A percentile compares a stretch with the other conserved stretches of the same genome.
Conservation (phyloP, 768 basidiomycete genomes). For the Candolleomyces aberdarensis region DNA sequence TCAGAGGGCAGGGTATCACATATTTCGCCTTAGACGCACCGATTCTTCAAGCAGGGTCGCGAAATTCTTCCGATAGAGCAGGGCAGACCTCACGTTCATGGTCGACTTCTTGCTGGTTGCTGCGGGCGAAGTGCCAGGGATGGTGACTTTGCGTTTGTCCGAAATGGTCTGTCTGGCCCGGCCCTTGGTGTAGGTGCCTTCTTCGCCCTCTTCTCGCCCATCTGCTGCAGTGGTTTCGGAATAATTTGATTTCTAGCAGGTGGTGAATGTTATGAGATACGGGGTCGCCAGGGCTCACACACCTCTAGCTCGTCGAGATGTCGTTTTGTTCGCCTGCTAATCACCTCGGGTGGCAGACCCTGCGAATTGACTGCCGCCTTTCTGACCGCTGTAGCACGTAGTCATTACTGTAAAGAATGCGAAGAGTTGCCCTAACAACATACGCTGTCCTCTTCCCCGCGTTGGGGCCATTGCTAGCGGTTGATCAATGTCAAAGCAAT, state of each 20-base stretch:
- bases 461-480: conserved; percentile 41
- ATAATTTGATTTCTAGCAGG: conserved; percentile 70
- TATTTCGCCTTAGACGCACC: conserved; percentile 40
- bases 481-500: conserved; percentile 9
- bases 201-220: conserved; percentile 46
- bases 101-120: conserved; percentile 74
- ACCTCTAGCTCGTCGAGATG: conserved; percentile 89
- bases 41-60: conserved; percentile 74
- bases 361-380: conserved; percentile 42
- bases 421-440: neutral
- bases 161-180: conserved; percentile 77
- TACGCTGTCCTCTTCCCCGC: conserved; percentile 48
- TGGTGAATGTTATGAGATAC: conserved; percentile 2
- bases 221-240: conserved; percentile 48
- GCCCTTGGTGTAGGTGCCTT: conserved; percentile 52
- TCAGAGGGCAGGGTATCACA: neutral
- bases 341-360: conserved; percentile 56
- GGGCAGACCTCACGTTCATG: conserved; percentile 75
- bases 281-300: conserved; percentile 6
- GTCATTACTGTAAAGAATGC: conserved; percentile 7
- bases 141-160: conserved; percentile 62
- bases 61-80: conserved; percentile 82
- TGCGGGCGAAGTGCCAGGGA: conserved; percentile 44
- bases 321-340: conserved; percentile 71
- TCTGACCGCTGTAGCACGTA: conserved; percentile 37